A percentile compares a stretch with the other conserved stretches of the same genome.
Evolutionary conservation across 768 basidiomycete species (phyloP).

Genomic region (Infundibulicybe gibba): DNA sequence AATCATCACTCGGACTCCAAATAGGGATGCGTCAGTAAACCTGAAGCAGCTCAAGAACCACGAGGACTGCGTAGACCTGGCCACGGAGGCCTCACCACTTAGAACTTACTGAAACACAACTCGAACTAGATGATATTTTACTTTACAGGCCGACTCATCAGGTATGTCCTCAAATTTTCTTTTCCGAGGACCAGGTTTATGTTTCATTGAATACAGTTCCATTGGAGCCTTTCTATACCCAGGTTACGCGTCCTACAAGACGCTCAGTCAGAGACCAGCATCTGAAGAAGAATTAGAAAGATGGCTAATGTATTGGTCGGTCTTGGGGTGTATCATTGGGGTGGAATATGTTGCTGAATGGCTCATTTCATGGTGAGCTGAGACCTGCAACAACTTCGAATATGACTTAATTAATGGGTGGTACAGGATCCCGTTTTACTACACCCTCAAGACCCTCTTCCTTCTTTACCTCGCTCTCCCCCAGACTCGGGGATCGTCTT

Average conservation of each 20-base stretch:
- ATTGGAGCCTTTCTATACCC: conserved; percentile 83
- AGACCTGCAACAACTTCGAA: conserved; percentile 1
- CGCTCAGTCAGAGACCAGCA: conserved; percentile 81
- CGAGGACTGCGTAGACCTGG: no score
- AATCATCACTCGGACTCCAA: no score
- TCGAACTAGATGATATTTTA: conserved; percentile 39
- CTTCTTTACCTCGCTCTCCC: conserved; percentile 89
- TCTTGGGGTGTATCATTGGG: conserved; percentile 76
- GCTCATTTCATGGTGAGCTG: conserved; percentile 77
- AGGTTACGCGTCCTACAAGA: conserved; percentile 95
- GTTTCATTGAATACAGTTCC: conserved; percentile 40
- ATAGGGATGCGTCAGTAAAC: no score
- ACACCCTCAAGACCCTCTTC: conserved; percentile 74
- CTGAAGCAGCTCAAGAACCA: no score
- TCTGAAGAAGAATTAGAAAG: conserved; percentile 83
- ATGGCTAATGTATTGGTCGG: conserved; percentile 99
- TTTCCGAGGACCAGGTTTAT: conserved; percentile 1
- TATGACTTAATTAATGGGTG: conserved; percentile 8
- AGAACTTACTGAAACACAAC: no score
- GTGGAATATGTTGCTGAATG: conserved; percentile 86
- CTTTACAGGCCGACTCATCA: conserved; percentile 43
- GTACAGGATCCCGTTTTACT: conserved; percentile 86
- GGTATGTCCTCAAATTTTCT: conserved; percentile 24
- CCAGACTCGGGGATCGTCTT: conserved; percentile 84
- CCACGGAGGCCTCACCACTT: not conserved